Percentiles rank a stretch among this genome's conserved stretches.
Evolutionary conservation across 2,329 filamentous ascomycete genomes (phyloP).

Genomic region (Calonectria multiphialidica): DNA sequence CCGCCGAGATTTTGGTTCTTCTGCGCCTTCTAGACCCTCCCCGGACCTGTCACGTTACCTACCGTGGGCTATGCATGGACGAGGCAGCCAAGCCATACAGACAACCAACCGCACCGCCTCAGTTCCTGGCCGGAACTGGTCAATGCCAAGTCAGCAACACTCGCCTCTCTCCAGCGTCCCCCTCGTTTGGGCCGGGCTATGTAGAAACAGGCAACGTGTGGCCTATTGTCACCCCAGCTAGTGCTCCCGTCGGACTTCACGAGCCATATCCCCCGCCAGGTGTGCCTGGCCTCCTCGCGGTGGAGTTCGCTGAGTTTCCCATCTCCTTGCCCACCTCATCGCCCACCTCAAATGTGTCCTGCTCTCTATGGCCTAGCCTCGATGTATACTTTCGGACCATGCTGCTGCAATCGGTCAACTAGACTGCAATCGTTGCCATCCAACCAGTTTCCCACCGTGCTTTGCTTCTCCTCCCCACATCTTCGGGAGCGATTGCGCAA

Average conservation of each 20-base stretch:
- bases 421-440: background rate
- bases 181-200: background rate
- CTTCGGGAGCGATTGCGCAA: background rate
- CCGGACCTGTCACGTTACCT: background rate
- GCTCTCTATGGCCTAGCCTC: conserved; percentile 6
- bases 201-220: background rate
- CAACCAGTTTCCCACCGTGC: background rate
- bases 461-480: background rate
- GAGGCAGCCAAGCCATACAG: background rate
- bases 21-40: background rate
- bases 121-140: background rate
- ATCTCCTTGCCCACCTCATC: conserved; percentile 10
- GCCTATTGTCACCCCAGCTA: conserved; percentile 9
- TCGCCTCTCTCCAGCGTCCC: background rate
- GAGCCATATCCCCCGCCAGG: conserved; percentile 14
- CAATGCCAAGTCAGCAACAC: background rate
- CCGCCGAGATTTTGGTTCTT: conserved; percentile 24
- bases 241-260: conserved; percentile 19
- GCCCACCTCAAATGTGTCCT: conserved; percentile 12
- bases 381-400: background rate
- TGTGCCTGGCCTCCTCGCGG: conserved; percentile 6
- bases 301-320: conserved; percentile 13
- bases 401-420: background rate
- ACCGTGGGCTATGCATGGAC: background rate
- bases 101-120: background rate